A percentile compares a stretch with the other conserved stretches of the same genome.
These are phyloP conservation scores for Penicillium decumbens DNA, from an alignment of 2,329 filamentous ascomycete species.

Conservation along the genomic window DNA sequence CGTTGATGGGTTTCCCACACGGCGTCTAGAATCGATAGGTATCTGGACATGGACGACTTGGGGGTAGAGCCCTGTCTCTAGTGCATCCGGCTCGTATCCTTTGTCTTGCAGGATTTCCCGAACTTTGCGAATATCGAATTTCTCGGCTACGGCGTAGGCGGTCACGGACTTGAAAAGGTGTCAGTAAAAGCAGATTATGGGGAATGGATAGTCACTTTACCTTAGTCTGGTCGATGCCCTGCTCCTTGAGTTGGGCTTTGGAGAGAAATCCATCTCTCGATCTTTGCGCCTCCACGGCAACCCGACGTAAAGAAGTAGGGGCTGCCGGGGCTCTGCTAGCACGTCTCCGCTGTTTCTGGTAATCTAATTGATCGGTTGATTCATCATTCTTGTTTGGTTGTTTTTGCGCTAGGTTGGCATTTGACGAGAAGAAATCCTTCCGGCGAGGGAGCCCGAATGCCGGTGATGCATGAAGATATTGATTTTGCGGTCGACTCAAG, in stretches of 20 bases:
- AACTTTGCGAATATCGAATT: constrained; percentile 58
- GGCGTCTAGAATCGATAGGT: constrained; percentile 44
- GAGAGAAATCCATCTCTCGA: constrained; percentile 51
- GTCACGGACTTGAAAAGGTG: constrained; percentile 48
- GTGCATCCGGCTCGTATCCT: constrained; percentile 60
- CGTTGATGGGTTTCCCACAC: constrained; percentile 40
- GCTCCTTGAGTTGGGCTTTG: constrained; percentile 40
- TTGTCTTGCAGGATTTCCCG: constrained; percentile 53
- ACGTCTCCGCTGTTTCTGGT: constrained; percentile 46
- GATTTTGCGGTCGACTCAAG: constrained; percentile 30
- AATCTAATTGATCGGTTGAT: constrained; percentile 16
- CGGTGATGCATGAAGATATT: constrained; percentile 33
- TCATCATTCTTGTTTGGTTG: constrained; percentile 19
- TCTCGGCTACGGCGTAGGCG: constrained; percentile 64
- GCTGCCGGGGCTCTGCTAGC: constrained; percentile 49
- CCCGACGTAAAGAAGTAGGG: constrained; percentile 74
- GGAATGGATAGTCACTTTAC: constrained; percentile 13
- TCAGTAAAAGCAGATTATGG: constrained; percentile 1
- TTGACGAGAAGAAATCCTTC: constrained; percentile 64
- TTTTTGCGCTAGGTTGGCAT: constrained; percentile 50
- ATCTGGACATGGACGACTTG: constrained; percentile 61
- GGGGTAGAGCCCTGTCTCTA: constrained; percentile 57
- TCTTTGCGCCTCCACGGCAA: constrained; percentile 77
- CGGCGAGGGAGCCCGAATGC: constrained; percentile 45
- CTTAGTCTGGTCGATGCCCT: constrained; percentile 37